phyloP scores from a whole-genome alignment of 192 early-diverging fungal genomes.

The Podila minutissima region DNA sequence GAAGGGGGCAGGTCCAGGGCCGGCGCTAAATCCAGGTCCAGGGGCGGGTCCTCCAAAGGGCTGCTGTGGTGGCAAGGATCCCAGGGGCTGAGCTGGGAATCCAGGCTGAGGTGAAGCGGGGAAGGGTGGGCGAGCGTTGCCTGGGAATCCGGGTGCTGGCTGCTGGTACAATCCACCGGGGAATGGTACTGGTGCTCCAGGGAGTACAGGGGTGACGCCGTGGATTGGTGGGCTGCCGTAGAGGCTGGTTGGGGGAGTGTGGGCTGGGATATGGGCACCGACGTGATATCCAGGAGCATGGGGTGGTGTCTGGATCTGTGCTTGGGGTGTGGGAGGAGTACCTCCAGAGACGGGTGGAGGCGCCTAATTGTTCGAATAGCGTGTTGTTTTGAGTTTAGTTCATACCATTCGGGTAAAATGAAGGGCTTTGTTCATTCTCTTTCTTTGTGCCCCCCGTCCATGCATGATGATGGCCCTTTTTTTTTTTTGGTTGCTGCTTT shows the following conservation, averaged over 20 bases:
- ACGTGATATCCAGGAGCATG: constrained; percentile 19
- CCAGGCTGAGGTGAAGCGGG: constrained; percentile 3
- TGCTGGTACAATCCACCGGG: constrained; percentile 24
- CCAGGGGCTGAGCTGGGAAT: background rate
- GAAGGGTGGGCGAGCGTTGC: constrained; percentile 12
- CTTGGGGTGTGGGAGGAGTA: constrained; percentile 29
- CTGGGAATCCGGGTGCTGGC: constrained; percentile 6
- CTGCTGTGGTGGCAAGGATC: background rate
- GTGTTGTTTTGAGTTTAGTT: too few relatives aligned
- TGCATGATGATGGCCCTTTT: too few relatives aligned
- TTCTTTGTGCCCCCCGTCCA: too few relatives aligned
- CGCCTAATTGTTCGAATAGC: background rate
- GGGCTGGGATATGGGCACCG: constrained; percentile 10
- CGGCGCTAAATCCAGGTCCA: constrained; percentile 8
- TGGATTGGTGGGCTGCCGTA: constrained; percentile 20
- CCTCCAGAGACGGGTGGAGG: constrained; percentile 15
- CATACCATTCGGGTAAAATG: too few relatives aligned
- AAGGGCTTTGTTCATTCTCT: too few relatives aligned
- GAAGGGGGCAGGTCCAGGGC: constrained; percentile 5
- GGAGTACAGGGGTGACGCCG: background rate
- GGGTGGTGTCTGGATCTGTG: constrained; percentile 11
- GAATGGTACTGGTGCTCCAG: constrained; percentile 23
- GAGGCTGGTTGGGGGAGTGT: constrained; percentile 11
- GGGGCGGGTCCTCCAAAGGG: constrained; percentile 9
- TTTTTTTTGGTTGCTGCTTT: too few relatives aligned